Base-by-base conservation (phyloP, 2,329 filamentous ascomycete genomes). In the Xylariales sp. region DNA sequence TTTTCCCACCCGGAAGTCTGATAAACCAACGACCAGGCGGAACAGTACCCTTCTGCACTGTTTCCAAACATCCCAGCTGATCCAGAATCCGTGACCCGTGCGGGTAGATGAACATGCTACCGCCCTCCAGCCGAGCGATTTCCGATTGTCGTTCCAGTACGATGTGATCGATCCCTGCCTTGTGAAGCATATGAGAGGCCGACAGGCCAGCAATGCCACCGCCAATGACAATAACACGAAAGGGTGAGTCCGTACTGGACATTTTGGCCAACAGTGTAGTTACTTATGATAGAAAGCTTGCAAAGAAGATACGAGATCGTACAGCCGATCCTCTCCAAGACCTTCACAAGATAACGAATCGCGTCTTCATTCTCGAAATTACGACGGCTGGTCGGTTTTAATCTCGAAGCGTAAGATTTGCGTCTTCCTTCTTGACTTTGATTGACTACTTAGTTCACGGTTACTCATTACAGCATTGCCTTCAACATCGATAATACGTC, bases 81-180 rank as follows among this genome's bases (percentile, higher is more conserved):
- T 45, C 4, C 15, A 49, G 29, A 14, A 47, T 40, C 3, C 47
- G 42, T 5, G 21, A 5, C 6, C 28, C 47, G 19, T 49, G 35
- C 12, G 45, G 47, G 10, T 42, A 47, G 12, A 49, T 32, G 20
- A 32, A 14, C 9, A 47, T 43, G 21, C 45, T 40, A 14, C 40
- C 47, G 14, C 47, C 47, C 14, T 43, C 37, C 4, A 21, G 40
- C 5, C 34, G 44, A 5, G 24, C 42, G 10, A 47, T 14, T 12
- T 24, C 19, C 5, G 35, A n/a, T 7, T 31, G 40, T 14, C 38
- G 14, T 32, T 49, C 45, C 4, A 49, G 45, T 5, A 47, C 42
- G 19, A 49, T 36, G 22, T 47, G 45, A 29, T 49, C 42, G 31
- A 49, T 46, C 6, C 42, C 45, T 4, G 40, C 36, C 33, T 47